Evolutionary conservation across 2,329 filamentous ascomycete genomes (phyloP).

Genomic region (Trichophyton mentagrophytes): DNA sequence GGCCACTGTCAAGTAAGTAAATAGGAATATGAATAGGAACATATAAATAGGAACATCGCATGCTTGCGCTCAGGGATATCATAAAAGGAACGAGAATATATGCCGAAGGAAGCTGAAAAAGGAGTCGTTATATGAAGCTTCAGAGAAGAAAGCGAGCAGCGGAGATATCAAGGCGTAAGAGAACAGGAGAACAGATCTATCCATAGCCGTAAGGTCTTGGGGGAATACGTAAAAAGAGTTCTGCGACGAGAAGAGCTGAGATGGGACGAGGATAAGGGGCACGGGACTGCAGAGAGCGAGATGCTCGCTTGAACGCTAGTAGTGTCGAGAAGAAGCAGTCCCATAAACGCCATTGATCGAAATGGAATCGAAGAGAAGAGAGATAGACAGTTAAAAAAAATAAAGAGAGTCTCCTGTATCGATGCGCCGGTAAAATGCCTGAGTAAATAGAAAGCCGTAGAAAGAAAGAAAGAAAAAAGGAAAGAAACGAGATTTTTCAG

Average conservation of each 20-base stretch:
- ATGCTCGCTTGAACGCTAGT: not conserved
- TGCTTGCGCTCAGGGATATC: constrained; percentile 2
- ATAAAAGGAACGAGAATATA: not conserved
- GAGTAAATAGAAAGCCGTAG: not conserved
- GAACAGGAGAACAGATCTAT: constrained; percentile 2
- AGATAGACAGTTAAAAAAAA: not conserved
- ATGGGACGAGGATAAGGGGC: not conserved
- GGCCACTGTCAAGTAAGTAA: not conserved
- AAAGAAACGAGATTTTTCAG: not conserved
- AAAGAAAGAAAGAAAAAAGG: not conserved
- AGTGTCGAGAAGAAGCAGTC: not conserved
- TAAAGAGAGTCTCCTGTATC: not conserved
- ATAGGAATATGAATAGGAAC: not conserved
- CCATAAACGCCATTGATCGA: not conserved
- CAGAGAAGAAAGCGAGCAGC: not conserved
- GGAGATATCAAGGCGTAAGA: not conserved
- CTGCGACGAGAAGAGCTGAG: not conserved
- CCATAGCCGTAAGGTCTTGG: not conserved
- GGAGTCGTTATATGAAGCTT: not conserved
- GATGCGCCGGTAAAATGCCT: constrained; percentile 3
- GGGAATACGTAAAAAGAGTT: not conserved
- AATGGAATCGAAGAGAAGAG: not conserved
- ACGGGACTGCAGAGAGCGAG: not conserved
- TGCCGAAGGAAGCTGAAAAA: not conserved
- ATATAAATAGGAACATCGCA: not conserved